Conservation (phyloP, 2,329 filamentous ascomycete species). For the Fusarium compactum region DNA sequence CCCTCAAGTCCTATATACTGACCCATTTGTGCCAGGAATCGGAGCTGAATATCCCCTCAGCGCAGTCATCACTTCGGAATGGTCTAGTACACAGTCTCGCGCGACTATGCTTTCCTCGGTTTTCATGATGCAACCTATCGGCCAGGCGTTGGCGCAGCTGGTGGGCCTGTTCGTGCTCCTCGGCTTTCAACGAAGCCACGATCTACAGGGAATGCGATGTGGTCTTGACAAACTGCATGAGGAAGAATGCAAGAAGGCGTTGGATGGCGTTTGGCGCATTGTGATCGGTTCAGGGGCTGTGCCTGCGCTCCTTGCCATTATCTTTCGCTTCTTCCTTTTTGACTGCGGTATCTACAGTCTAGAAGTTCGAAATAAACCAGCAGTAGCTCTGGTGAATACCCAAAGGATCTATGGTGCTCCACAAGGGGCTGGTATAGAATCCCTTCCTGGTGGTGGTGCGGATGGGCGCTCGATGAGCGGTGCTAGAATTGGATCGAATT, state of each 20-base stretch:
- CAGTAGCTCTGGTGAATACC: constrained; percentile 69
- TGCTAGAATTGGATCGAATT: constrained; percentile 20
- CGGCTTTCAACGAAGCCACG: constrained; percentile 57
- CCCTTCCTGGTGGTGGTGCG: constrained; percentile 28
- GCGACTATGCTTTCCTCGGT: constrained; percentile 76
- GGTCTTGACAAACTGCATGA: constrained; percentile 60
- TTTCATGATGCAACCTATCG: constrained; percentile 77
- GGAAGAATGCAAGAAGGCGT: constrained; percentile 58
- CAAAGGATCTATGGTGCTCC: constrained; percentile 67
- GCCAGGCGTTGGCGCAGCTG: constrained; percentile 73
- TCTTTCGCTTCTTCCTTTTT: constrained; percentile 75
- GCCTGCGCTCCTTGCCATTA: constrained; percentile 71
- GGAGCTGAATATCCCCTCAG: constrained; percentile 77
- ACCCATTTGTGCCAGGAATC: constrained; percentile 58
- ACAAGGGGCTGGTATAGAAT: constrained; percentile 32
- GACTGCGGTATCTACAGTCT: constrained; percentile 75
- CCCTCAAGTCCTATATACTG: constrained; percentile 16
- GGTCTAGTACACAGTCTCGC: constrained; percentile 70
- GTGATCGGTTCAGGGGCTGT: constrained; percentile 74
- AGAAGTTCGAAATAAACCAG: constrained; percentile 72
- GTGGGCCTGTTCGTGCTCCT: constrained; percentile 68
- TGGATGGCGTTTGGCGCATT: constrained; percentile 75
- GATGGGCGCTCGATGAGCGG: constrained; percentile 35
- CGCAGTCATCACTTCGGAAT: constrained; percentile 77
- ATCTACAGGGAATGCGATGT: constrained; percentile 60